Evolutionary conservation across 176 grass and related monocot species (phyloP), one percentile per base, ranked within the genome.

Genomic region (Hsuehochloa calcarea): DNA sequence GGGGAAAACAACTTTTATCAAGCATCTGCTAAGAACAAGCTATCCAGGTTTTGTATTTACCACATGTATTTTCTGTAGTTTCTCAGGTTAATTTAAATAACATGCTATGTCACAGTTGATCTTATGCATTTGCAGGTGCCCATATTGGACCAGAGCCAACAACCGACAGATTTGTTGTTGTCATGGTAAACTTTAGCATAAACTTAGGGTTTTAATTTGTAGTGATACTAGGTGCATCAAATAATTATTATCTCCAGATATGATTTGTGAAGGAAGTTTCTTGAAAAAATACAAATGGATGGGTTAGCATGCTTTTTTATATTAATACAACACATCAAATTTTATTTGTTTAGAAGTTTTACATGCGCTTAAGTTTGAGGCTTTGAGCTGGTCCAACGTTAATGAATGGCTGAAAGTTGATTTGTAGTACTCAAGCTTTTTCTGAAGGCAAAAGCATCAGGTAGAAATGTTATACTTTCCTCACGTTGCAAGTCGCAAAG

Each of bases 111-210:
- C 67, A 90, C 58, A 74, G 25, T 92, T 80, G 50, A 80, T 87
- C n/a, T 49, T 75, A 5, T 87, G 5, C 45, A 75, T 78, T 85
- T 89, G 35, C 86, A 95, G 93, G 96, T 86, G 96, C 96, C 61
- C 96, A 99, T 92, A 96, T 99, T 86, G 96, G 96, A 91, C 96
- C 96, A 71, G 96, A 99, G 73, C 96, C 96, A 50, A 99, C 96
- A 65, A 99, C 96, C 3, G 96, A 99, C 55, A 92, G 96, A 94
- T 99, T 99, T 94, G 92, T 99, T 69, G 96, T 96, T 89, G 93
- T 99, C 65, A 99, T 99, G 93, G 96, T 99, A 99, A 85, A 70
- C 52, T 55, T 86, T 46, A 75, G 11, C 69, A 47, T 65, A 47
- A 58, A 58, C 46, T 41, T 75, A 49, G 50, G 41, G 10, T 35